phyloP scores from a whole-genome alignment of 345 rosid genomes.

The Durio zibethinus region DNA sequence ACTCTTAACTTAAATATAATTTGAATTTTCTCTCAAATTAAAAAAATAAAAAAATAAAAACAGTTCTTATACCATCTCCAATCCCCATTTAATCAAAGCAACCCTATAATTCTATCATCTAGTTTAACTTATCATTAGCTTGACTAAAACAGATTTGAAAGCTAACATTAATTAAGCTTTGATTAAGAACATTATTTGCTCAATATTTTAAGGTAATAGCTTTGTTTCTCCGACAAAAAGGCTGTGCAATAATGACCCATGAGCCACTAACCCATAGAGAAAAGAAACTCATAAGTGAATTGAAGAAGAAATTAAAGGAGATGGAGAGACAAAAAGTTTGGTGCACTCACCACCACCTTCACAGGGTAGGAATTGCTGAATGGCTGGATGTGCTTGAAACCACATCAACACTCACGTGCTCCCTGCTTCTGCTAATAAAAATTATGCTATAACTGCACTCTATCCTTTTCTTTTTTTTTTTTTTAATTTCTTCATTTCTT shows the following conservation, averaged over 20 bases:
- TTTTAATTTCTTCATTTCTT: background rate
- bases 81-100: background rate
- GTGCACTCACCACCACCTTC: background rate
- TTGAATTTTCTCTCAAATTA: no score
- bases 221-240: conserved; percentile 6
- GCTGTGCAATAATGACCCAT: background rate
- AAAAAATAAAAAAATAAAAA: no score
- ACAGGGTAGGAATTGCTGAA: background rate
- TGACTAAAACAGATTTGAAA: background rate
- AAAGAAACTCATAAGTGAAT: background rate
- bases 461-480: background rate
- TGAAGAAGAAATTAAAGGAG: background rate
- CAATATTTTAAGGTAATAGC: background rate
- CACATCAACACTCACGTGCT: conserved; percentile 18
- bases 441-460: background rate
- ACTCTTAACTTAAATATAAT: no score
- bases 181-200: background rate
- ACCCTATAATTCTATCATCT: background rate
- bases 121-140: background rate
- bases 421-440: conserved; percentile 9
- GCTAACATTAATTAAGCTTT: background rate
- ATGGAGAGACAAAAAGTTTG: background rate
- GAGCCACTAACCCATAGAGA: no score
- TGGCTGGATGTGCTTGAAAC: conserved; percentile 8
- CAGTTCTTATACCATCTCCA: background rate